Base-by-base conservation (phyloP, 768 basidiomycete species). In the Boletellus ananiceps region DNA sequence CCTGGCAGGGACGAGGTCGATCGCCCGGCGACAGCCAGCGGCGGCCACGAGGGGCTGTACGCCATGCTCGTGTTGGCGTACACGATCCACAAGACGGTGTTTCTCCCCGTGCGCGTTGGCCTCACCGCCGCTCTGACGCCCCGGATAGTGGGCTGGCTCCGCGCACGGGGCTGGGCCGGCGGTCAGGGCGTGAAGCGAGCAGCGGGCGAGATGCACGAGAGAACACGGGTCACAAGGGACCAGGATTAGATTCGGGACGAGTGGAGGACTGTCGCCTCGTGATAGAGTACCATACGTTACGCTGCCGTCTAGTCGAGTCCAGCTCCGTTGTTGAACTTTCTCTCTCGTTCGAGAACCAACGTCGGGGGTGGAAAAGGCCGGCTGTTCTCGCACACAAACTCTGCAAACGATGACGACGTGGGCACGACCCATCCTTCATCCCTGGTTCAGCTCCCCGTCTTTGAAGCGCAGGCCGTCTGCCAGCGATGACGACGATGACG, bases 41-140 rank as follows among this genome's bases (percentile, higher is more conserved):
- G 67, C 2, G 79, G 84, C 2, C 77, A 82, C 8, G 87, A 89
- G 64, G 83, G 89, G 14, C 71, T 96, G 15, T 94, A 91, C 68
- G 93, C 95, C 23, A 94, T 96, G 83, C 69, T 96, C 23, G 81
- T 91, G 0, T 73, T 98, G 58, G 95, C 96, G 4, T 99, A 94
- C 69, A 86, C 88, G 16, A 81, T 99, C 45, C 96, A 99, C 79
- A 99, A 99, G 73, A 95, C 91, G 0, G 62, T 92, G 1, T 88
- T 97, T 63, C 65, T 98, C 18, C 96, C 96, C 8, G 68, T 99
- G 19, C 75, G 96, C 35, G 80, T 96, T 0, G 96, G 93, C 0
- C 69, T 94, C 54, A 97, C 95, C 0, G 92, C 89, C 1, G 84
- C 83, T 1, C 70, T 89, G 44, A 95, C 93, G 0, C 93, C 93